Base-by-base conservation (phyloP, 768 basidiomycete species). In the Gelatoporia subvermispora region DNA sequence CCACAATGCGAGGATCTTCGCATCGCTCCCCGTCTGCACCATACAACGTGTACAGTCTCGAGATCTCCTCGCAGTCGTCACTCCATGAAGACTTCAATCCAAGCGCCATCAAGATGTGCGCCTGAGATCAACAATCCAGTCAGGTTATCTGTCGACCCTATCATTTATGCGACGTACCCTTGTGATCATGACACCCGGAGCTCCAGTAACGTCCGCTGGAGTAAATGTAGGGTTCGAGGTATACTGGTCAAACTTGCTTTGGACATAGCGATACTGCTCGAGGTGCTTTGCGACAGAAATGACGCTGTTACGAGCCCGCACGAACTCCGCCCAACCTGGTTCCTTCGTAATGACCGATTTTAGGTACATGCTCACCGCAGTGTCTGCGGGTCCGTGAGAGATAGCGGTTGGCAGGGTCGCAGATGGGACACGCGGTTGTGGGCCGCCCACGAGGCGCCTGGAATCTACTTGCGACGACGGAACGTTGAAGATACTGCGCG, bases 71-170 rank as follows among this genome's bases (percentile, higher is more conserved):
- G 59, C 79, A 81, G 23, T 72, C 70, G 9, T 69, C 58, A 2
- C 72, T 70, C 68, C 74, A 82, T 31, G 58, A 45, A 18, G 43
- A n/a, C 25, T 73, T 67, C 15, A 83, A 59, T 17, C 68, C 66
- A 43, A 88, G 66, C 8, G 78, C 79, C 35, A 61, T 65, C 58
- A 76, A 65, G 22, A 88, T 72, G 49, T 87, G 82, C 34, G 53
- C 62, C 81, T 83, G 35, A 37, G 20, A 42, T 18, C 42, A 35
- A 43, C 18, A 7, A 15, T 13, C 28, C 18, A 35, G 55, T 41
- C 49, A 47, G 35, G 20, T 40, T 15, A 16, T 15, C 20, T 39
- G 43, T 23, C 18, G 40, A 48, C 41, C 13, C 8, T 8, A 23
- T 34, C 18, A 15, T 8, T 11, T 5, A 42, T 4, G 2, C 24